Conservation (phyloP, 495 filamentous ascomycete species). For the Tetracladium marchalianum region DNA sequence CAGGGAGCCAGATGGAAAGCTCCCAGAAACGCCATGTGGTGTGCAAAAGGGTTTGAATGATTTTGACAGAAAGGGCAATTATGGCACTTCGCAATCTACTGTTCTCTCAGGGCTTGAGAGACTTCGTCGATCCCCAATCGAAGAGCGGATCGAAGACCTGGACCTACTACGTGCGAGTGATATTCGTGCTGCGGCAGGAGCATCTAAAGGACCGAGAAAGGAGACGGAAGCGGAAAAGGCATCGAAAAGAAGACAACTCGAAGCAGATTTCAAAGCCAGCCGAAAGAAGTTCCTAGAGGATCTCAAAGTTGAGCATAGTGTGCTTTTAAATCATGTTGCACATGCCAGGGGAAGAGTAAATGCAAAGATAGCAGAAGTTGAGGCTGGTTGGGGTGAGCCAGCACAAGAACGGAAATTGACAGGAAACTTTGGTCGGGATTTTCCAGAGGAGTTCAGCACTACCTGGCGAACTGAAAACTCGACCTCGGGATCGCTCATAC, state of each 20-base stretch:
- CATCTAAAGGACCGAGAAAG: slow-evolving; percentile 17
- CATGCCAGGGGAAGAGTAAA: slow-evolving; percentile 3
- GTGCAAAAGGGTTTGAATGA: slow-evolving; percentile 8
- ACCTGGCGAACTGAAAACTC: slow-evolving; percentile 20
- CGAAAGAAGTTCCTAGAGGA: not conserved
- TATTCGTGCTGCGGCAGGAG: slow-evolving; percentile 34
- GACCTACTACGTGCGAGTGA: slow-evolving; percentile 37
- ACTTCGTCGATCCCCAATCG: not conserved
- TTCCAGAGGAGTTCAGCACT: slow-evolving; percentile 33
- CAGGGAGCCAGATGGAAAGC: not conserved
- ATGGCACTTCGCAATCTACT: not conserved
- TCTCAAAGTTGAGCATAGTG: slow-evolving; percentile 4
- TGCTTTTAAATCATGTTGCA: slow-evolving; percentile 5
- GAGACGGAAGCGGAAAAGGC: slow-evolving; percentile 21
- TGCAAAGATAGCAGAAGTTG: slow-evolving; percentile 4
- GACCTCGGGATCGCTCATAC: slow-evolving; percentile 1
- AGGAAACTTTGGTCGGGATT: slow-evolving; percentile 35
- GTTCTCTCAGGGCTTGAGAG: not conserved
- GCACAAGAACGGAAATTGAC: slow-evolving; percentile 19
- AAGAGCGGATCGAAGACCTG: slow-evolving; percentile 28
- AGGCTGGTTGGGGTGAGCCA: not conserved
- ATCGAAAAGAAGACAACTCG: slow-evolving; percentile 21
- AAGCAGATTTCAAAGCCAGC: slow-evolving; percentile 16
- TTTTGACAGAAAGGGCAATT: slow-evolving; percentile 2
- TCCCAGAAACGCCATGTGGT: not conserved